Base-by-base conservation (phyloP, 1,284 basidiomycete species). In the Malassezia caprae region DNA sequence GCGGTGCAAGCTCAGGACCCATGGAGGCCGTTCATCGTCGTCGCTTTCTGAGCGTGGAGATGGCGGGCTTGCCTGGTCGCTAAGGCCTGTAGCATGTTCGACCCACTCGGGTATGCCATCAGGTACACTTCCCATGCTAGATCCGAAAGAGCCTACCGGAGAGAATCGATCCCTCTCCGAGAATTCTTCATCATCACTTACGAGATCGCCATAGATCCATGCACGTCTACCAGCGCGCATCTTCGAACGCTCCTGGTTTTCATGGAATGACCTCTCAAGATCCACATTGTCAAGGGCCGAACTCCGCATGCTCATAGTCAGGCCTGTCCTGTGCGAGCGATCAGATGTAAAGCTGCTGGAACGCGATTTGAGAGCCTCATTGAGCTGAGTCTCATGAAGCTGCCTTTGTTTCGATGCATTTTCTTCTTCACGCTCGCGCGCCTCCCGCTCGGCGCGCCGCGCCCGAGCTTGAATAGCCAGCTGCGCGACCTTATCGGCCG, bases 1-100 rank as follows among this genome's bases (percentile, higher is more conserved):
- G 54, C 90, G 84, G 32, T 91, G 81, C 3, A 84, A 82, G 10
- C 82, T 78, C 8, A 98, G 78, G 11, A 83, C 82, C 93, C 93
- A 98, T 28, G 72, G 72, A 2, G 68, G 67, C 28, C 53, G 60
- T 3, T 19, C 31, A 27, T 55, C 47, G 35, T 3, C 21, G 8
- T 17, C 24, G 4, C 15, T 23, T 17, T 28, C 26, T 21, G n/a
- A n/a, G n/a, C 17, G 26, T 31, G 37, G 23, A 15, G 55, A 35
- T 24, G 13, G 13, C 4, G 50, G 49, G 8, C 35, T 41, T 12
- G 32, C 21, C 40, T 53, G 53, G 32, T 68, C 64, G 48, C 62
- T 61, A 45, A 60, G 21, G 23, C 62, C 54, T 26, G 57, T 58
- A 13, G 24, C 13, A 4, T 12, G 24, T 23, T 26, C 21, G n/a